A percentile compares a stretch with the other conserved stretches of the same genome.
These are phyloP conservation scores for Prinsepia uniflora DNA, from an alignment of 306 rosid species.

Conservation along the genomic window DNA sequence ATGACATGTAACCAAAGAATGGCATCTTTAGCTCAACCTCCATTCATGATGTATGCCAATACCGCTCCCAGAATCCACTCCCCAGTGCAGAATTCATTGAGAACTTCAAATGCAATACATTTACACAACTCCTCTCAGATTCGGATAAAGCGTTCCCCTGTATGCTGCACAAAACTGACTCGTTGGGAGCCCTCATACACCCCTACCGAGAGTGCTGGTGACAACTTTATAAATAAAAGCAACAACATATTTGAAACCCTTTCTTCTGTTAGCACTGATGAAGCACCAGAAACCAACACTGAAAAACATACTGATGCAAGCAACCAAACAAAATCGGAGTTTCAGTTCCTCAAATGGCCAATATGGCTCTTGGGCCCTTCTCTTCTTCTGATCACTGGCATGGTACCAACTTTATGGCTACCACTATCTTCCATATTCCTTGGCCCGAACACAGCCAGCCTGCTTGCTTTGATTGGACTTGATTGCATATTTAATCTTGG, in stretches of 20 bases:
- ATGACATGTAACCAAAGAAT: slow-evolving; percentile 36
- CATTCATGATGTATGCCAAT: slow-evolving; percentile 22
- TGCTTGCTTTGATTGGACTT: slow-evolving; percentile 81
- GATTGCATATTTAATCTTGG: slow-evolving; percentile 88
- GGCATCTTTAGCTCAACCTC: slow-evolving; percentile 43
- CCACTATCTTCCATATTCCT: slow-evolving; percentile 74
- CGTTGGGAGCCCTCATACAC: slow-evolving; percentile 67
- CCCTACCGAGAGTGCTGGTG: slow-evolving; percentile 36
- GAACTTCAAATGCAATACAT: slow-evolving; percentile 34
- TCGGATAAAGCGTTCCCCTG: slow-evolving; percentile 31
- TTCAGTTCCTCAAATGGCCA: slow-evolving; percentile 81
- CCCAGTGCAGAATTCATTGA: slow-evolving; percentile 31
- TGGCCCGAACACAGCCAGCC: slow-evolving; percentile 81
- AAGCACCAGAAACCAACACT: slow-evolving; percentile 32
- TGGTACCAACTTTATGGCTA: slow-evolving; percentile 90
- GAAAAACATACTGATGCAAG: slow-evolving; percentile 33
- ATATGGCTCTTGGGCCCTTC: slow-evolving; percentile 92
- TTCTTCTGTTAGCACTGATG: slow-evolving; percentile 38
- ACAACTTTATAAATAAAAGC: slow-evolving; percentile 43
- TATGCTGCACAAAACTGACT: slow-evolving; percentile 57
- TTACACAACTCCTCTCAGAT: slow-evolving; percentile 18
- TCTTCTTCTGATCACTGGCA: slow-evolving; percentile 68
- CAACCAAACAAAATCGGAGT: slow-evolving; percentile 33
- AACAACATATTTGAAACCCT: slow-evolving; percentile 55
- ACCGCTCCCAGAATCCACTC: slow-evolving; percentile 24